Percentiles rank a stretch among this genome's conserved stretches.
phyloP scores from a whole-genome alignment of 768 basidiomycete genomes.

The Paxillus rubicundulus region DNA sequence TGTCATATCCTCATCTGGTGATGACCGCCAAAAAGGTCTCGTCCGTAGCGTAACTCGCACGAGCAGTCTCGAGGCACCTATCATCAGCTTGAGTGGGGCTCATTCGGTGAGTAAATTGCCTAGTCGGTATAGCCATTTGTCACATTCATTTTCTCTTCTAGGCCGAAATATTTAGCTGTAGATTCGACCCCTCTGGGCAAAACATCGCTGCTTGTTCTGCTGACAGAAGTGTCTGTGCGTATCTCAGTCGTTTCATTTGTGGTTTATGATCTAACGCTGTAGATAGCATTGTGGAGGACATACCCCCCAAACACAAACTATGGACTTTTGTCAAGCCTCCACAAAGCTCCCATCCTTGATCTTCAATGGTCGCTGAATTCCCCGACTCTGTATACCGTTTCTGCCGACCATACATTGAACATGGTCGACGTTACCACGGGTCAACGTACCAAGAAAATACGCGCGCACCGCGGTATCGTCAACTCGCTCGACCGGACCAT shows the following conservation, averaged over 20 bases:
- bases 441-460: constrained; percentile 73
- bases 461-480: constrained; percentile 89
- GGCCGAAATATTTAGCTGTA: constrained; percentile 88
- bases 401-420: constrained; percentile 83
- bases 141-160: constrained; percentile 21
- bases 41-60: constrained; percentile 87
- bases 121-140: background rate
- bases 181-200: constrained; percentile 93
- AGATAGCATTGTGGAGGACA: constrained; percentile 81
- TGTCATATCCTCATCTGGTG: constrained; percentile 69
- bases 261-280: constrained; percentile 1
- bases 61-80: constrained; percentile 91
- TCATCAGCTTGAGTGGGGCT: constrained; percentile 84
- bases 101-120: constrained; percentile 61
- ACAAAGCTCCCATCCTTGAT: constrained; percentile 91
- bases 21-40: constrained; percentile 74
- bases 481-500: constrained; percentile 87
- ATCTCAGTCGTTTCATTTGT: background rate
- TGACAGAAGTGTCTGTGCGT: constrained; percentile 87
- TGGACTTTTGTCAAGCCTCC: constrained; percentile 73
- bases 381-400: constrained; percentile 74
- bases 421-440: constrained; percentile 83
- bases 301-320: constrained; percentile 94
- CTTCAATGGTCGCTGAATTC: constrained; percentile 84
- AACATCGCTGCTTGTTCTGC: constrained; percentile 91